Base-by-base conservation (phyloP, 2,329 filamentous ascomycete genomes). In the Elsinoe arachidis region DNA sequence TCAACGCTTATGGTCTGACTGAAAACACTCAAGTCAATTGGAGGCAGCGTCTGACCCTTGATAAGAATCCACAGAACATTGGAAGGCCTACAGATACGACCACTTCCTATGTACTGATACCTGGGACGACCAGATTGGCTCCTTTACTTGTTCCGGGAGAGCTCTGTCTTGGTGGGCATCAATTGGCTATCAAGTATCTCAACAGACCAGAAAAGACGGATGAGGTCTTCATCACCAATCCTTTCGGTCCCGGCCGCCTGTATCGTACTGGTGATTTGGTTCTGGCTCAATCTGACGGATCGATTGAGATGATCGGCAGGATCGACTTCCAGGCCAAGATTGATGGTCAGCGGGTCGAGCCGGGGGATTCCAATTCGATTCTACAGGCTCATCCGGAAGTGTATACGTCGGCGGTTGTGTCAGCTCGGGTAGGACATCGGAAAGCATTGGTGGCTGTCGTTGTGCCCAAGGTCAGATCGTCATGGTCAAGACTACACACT, bases 291-390 rank as follows among this genome's bases (percentile, higher is more conserved):
- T 75, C 83, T 0, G 86, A 92, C 65, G 85, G 86, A 0, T 85
- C 84, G 0, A 74, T 95, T 7, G 70, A 86, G 2, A 87, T 90
- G 37, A 70, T 81, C 6, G 86, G 87, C 14, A 80, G 87, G 19
- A 76, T 84, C 21, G 89, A 92, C 63, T 84, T 85, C 58, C 87
- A 91, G 68, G 76, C 92, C 53, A 93, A 92, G 67, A 76, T 95
- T 11, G 80, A 87, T 34, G 88, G 89, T 51, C 2, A 59, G 58
- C 56, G 63, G 14, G 57, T 65, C 14, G 63, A 65, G 53, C 51
- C 63, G 11, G 56, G 43, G 7, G 63, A 64, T 4, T 43, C 39
- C 39, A 43, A 43, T 21, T 43, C 39, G n/a, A 43, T 43, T 4
- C 19, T 43, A 21, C 39, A 43, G 19, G 39, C 39, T 17, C 39